Evolutionary conservation across 2,329 filamentous ascomycete genomes (phyloP).

Genomic region (Parasarocladium wereldwijsianum): DNA sequence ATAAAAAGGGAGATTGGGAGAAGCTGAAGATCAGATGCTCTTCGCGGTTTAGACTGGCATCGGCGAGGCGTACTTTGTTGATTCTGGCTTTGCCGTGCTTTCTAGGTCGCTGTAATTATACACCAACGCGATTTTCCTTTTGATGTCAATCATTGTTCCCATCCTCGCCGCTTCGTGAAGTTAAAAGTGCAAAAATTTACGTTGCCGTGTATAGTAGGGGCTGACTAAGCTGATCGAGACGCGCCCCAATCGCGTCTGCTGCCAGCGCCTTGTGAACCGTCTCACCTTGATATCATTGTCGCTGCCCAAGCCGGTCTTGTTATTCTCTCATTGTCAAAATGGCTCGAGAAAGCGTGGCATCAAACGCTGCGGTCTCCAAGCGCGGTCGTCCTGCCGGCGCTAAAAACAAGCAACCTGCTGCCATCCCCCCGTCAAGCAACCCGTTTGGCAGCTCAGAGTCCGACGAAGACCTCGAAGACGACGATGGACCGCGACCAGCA

Average conservation of each 20-base stretch:
- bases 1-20: conserved; percentile 31
- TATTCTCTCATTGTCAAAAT: too few relatives aligned
- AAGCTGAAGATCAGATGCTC: conserved; percentile 26
- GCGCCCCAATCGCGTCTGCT: too few relatives aligned
- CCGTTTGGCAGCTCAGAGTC: conserved; percentile 21
- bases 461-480: conserved; percentile 12
- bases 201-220: too few relatives aligned
- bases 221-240: too few relatives aligned
- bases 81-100: conserved; percentile 29
- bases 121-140: conserved; percentile 39
- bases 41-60: conserved; percentile 34
- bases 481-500: conserved; percentile 6
- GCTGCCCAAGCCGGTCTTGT: too few relatives aligned
- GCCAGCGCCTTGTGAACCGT: too few relatives aligned
- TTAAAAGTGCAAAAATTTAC: too few relatives aligned
- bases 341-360: too few relatives aligned
- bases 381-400: conserved; percentile 21
- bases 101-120: conserved; percentile 49
- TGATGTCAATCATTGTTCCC: conserved; percentile 12
- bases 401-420: conserved; percentile 11
- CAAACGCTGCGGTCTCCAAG: too few relatives aligned
- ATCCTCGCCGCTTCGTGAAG: too few relatives aligned
- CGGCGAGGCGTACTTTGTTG: conserved; percentile 29
- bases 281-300: too few relatives aligned
- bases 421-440: conserved; percentile 14